Conservation (phyloP, 768 basidiomycete genomes). For the Leccinum subgranulosum region DNA sequence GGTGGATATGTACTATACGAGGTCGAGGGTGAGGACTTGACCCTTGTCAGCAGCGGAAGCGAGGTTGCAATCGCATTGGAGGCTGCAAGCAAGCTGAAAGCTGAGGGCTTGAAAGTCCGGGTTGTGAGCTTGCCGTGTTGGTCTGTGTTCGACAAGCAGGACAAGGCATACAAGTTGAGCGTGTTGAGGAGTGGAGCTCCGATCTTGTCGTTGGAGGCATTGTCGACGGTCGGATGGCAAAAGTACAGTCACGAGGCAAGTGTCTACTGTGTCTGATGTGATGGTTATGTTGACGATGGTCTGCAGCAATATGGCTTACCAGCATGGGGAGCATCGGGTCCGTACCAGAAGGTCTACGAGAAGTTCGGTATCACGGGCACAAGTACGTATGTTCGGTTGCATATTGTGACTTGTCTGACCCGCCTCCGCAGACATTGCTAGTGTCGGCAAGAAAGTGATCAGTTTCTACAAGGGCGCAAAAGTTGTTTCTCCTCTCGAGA, state of each 20-base stretch:
- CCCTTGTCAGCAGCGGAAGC: conserved; percentile 85
- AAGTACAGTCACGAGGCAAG: conserved; percentile 83
- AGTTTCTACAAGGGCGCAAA: conserved; percentile 78
- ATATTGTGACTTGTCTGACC: conserved; percentile 7
- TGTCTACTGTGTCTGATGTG: not conserved
- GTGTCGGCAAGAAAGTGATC: conserved; percentile 81
- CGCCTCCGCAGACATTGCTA: conserved; percentile 59
- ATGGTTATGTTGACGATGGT: not conserved
- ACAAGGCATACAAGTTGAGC: conserved; percentile 72
- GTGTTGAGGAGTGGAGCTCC: conserved; percentile 89
- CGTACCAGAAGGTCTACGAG: conserved; percentile 88
- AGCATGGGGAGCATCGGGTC: conserved; percentile 86
- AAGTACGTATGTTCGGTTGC: conserved; percentile 42
- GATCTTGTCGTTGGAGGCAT: conserved; percentile 85
- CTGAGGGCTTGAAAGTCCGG: conserved; percentile 75
- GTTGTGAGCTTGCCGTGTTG: conserved; percentile 89
- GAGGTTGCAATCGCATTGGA: conserved; percentile 88
- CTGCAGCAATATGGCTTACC: conserved; percentile 64
- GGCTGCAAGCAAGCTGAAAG: conserved; percentile 76
- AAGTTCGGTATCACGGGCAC: conserved; percentile 82
- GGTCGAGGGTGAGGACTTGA: conserved; percentile 72
- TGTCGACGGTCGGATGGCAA: conserved; percentile 79
- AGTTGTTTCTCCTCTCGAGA: conserved; percentile 72
- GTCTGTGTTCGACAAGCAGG: conserved; percentile 83
- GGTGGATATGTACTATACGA: conserved; percentile 93